Evolutionary conservation across 1,139 yeast species (phyloP).

Genomic region (Debaryomyces coudertii): DNA sequence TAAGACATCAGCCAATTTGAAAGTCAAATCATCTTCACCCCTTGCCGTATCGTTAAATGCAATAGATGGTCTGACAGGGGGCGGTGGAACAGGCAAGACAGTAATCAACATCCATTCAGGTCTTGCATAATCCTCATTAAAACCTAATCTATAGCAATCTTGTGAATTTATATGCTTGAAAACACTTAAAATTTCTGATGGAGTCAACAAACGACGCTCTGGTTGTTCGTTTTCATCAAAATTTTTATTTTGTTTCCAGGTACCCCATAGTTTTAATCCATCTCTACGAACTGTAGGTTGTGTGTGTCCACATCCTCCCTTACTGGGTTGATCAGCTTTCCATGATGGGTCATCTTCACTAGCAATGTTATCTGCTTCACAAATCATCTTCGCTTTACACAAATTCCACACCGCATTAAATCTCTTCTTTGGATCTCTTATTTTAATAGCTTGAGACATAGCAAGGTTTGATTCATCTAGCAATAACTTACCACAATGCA

Average conservation of each 20-base stretch:
- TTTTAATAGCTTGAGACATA: conserved; percentile 86
- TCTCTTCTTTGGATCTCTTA: conserved; percentile 92
- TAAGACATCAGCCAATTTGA: conserved; percentile 93
- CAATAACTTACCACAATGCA: conserved; percentile 95
- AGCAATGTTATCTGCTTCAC: conserved; percentile 79
- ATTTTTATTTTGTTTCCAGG: conserved; percentile 88
- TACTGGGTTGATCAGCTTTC: conserved; percentile 51
- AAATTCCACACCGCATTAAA: conserved; percentile 95
- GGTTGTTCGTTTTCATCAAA: conserved; percentile 86
- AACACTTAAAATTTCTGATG: conserved; percentile 87
- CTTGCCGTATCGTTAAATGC: conserved; percentile 98
- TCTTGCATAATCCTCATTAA: conserved; percentile 93
- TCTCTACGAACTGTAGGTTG: conserved; percentile 97
- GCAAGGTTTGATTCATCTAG: conserved; percentile 85
- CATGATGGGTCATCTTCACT: conserved; percentile 55
- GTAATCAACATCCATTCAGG: conserved; percentile 99
- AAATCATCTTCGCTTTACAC: conserved; percentile 89
- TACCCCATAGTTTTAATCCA: conserved; percentile 94
- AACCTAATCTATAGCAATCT: conserved; percentile 82
- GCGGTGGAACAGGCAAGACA: conserved; percentile 99
- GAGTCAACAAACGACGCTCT: conserved; percentile 85
- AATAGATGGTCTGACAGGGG: conserved; percentile 98
- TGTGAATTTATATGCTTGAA: conserved; percentile 87
- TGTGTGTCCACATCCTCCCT: conserved; percentile 98
- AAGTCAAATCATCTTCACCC: conserved; percentile 99